Percentiles rank a stretch among this genome's conserved stretches.
Conservation (phyloP, 2,329 filamentous ascomycete genomes). For the Trichoderma semiorbis region DNA sequence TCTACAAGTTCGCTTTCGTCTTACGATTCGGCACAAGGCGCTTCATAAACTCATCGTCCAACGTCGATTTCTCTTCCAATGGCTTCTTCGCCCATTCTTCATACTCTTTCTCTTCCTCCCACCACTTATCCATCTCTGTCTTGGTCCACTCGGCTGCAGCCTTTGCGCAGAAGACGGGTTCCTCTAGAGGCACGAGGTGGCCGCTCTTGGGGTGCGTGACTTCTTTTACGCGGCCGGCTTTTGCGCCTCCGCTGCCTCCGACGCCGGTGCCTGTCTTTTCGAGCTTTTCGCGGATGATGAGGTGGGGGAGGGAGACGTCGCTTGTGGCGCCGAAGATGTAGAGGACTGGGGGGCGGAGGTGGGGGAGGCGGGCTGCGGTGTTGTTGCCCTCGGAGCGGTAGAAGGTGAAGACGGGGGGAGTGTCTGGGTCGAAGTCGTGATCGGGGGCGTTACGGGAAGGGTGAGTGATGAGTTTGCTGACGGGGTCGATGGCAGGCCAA, state of each 20-base stretch:
- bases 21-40: slow-evolving; percentile 40
- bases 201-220: slow-evolving; percentile 63
- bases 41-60: slow-evolving; percentile 48
- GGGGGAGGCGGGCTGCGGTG: slow-evolving; percentile 55
- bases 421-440: slow-evolving; percentile 44
- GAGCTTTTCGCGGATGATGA: slow-evolving; percentile 57
- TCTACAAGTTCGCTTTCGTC: slow-evolving; percentile 16
- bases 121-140: slow-evolving; percentile 55
- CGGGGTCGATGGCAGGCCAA: slow-evolving; percentile 41
- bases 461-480: slow-evolving; percentile 39
- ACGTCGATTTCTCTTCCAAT: slow-evolving; percentile 51
- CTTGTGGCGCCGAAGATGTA: slow-evolving; percentile 66
- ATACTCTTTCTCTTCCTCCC: slow-evolving; percentile 54
- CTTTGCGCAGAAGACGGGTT: slow-evolving; percentile 62
- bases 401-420: slow-evolving; percentile 48
- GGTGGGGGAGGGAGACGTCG: slow-evolving; percentile 49
- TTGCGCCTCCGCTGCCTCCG: slow-evolving; percentile 63
- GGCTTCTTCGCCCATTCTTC: slow-evolving; percentile 51
- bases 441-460: slow-evolving; percentile 43
- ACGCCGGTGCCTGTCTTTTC: slow-evolving; percentile 59
- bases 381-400: slow-evolving; percentile 63
- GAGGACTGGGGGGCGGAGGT: slow-evolving; percentile 61
- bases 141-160: slow-evolving; percentile 55
- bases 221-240: slow-evolving; percentile 64
- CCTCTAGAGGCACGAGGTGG: slow-evolving; percentile 83